Evolutionary conservation across 2,329 filamentous ascomycete genomes (phyloP).

Genomic region (Pseudocercospora pini-densiflorae): DNA sequence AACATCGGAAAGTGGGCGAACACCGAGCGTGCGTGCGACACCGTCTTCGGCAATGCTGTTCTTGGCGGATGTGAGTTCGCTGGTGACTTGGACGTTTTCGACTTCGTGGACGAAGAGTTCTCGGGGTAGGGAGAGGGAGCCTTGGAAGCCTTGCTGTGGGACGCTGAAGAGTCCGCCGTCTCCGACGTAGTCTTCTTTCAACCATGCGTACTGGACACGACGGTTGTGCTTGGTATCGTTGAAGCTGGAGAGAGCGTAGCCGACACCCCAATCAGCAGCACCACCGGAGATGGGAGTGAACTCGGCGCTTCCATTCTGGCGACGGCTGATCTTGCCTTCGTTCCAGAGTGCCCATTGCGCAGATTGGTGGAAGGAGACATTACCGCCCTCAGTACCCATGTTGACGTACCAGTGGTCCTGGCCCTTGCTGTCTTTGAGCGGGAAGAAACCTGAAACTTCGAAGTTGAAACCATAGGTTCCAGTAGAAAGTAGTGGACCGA

Average conservation of each 20-base stretch:
- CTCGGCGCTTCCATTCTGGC: slow-evolving; percentile 50
- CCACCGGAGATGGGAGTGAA: slow-evolving; percentile 52
- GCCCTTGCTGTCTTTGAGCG: slow-evolving; percentile 48
- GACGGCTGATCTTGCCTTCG: slow-evolving; percentile 47
- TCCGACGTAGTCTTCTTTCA: slow-evolving; percentile 47
- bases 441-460: slow-evolving; percentile 55
- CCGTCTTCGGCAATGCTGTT: slow-evolving; percentile 39
- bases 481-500: slow-evolving; percentile 49
- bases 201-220: slow-evolving; percentile 54
- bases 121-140: slow-evolving; percentile 48
- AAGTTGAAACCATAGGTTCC: slow-evolving; percentile 54
- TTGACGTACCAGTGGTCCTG: slow-evolving; percentile 51
- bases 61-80: slow-evolving; percentile 32
- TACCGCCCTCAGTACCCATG: slow-evolving; percentile 49
- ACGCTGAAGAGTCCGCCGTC: slow-evolving; percentile 45
- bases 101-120: slow-evolving; percentile 54
- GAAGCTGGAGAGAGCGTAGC: slow-evolving; percentile 54
- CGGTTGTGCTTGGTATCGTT: slow-evolving; percentile 55
- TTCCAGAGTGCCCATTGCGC: slow-evolving; percentile 53
- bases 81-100: slow-evolving; percentile 42
- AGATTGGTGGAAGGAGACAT: slow-evolving; percentile 47
- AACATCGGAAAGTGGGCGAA: slow-evolving; percentile 50
- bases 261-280: slow-evolving; percentile 49
- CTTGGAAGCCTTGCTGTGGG: slow-evolving; percentile 51
- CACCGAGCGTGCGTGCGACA: slow-evolving; percentile 50